Conservation (phyloP, 805 yeast genomes). For the Wickerhamiella hasegawae region DNA sequence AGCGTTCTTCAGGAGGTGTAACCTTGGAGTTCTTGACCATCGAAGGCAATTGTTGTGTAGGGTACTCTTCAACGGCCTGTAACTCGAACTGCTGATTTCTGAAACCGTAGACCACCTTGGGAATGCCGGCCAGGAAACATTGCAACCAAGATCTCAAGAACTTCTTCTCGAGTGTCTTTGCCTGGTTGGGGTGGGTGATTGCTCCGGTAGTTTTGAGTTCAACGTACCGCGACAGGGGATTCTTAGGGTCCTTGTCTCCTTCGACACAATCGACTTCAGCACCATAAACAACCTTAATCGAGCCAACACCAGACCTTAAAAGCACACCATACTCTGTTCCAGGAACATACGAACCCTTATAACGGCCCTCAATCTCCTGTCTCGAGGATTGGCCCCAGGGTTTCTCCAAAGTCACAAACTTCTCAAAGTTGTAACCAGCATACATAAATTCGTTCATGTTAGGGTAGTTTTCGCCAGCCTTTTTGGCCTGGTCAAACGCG, state of each 20-base stretch:
- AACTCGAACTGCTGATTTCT: slow-evolving; percentile 58
- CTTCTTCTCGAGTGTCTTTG: slow-evolving; percentile 56
- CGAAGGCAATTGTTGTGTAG: slow-evolving; percentile 62
- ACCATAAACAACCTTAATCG: slow-evolving; percentile 48
- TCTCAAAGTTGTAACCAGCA: slow-evolving; percentile 69
- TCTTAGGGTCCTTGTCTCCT: slow-evolving; percentile 41
- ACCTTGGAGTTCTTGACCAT: slow-evolving; percentile 13
- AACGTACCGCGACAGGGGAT: slow-evolving; percentile 52
- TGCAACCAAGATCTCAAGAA: slow-evolving; percentile 83
- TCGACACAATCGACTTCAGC: slow-evolving; percentile 89
- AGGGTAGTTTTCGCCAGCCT: slow-evolving; percentile 10
- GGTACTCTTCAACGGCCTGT: slow-evolving; percentile 53
- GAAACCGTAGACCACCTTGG: slow-evolving; percentile 71
- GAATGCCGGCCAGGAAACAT: slow-evolving; percentile 74
- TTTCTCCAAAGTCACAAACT: slow-evolving; percentile 58
- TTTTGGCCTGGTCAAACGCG: slow-evolving; percentile 17
- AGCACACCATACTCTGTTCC: slow-evolving; percentile 66
- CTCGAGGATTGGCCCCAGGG: slow-evolving; percentile 64
- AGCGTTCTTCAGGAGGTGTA: slow-evolving; percentile 15
- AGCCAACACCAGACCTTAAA: slow-evolving; percentile 76
- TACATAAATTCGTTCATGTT: slow-evolving; percentile 18
- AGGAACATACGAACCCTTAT: slow-evolving; percentile 43
- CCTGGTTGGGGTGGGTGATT: slow-evolving; percentile 39
- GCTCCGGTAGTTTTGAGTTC: slow-evolving; percentile 64
- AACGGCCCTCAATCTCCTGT: slow-evolving; percentile 48